Conservation (phyloP, 306 rosid species). For the Prunus dulcis region DNA sequence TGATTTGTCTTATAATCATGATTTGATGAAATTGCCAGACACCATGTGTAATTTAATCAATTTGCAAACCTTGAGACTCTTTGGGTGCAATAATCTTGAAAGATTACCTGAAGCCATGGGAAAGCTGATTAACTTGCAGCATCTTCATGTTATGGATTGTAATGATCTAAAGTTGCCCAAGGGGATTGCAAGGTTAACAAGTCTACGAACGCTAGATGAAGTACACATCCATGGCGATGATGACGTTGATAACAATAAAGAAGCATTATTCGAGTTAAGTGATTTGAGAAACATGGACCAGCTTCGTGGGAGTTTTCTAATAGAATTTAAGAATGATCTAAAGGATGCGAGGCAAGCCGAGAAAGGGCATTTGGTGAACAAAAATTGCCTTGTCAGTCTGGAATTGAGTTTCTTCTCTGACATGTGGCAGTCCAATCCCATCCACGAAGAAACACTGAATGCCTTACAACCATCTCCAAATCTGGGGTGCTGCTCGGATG, state of each 20-base stretch:
- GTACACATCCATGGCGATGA: too few relatives aligned
- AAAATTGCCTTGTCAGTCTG: not conserved
- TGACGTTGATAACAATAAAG: too few relatives aligned
- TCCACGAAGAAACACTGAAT: not conserved
- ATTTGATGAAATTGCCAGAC: not conserved
- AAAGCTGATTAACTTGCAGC: too few relatives aligned
- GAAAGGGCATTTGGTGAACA: not conserved
- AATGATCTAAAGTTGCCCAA: fast-evolving
- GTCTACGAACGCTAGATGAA: too few relatives aligned
- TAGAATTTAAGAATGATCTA: fast-evolving
- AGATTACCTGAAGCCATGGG: not conserved
- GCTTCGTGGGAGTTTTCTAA: too few relatives aligned
- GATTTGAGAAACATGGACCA: too few relatives aligned
- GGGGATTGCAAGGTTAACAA: too few relatives aligned
- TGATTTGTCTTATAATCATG: fast-evolving
- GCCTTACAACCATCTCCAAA: not conserved
- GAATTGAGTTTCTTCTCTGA: fast-evolving
- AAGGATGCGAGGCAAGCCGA: not conserved
- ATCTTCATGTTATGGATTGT: fast-evolving
- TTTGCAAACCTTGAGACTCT: not conserved
- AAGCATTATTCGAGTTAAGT: too few relatives aligned
- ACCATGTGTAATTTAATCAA: not conserved
- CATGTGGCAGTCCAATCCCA: too few relatives aligned
- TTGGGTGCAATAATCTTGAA: fast-evolving
- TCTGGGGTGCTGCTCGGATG: too few relatives aligned